Base-by-base conservation (phyloP, 2,329 filamentous ascomycete genomes). In the Botrytis fabae region DNA sequence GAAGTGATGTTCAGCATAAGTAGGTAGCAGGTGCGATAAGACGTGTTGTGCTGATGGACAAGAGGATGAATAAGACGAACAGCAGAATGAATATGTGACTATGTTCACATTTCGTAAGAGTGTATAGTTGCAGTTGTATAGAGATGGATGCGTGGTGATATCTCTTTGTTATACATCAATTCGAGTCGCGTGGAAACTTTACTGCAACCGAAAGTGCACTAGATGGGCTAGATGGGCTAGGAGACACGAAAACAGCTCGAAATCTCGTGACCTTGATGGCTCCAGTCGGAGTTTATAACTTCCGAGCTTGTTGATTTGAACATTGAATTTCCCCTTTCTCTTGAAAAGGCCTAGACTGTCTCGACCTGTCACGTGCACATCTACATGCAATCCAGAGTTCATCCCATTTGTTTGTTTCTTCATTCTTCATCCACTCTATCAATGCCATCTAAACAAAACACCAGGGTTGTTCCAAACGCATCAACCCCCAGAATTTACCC, bases 1-100 rank as follows among this genome's bases (percentile, higher is more conserved):
- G 40, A 44, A 75, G 25, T 65, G 60, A 74, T 74, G 35, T 20
- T 59, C 8, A 35, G n/a, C 54, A 54, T n/a, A 54, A 54, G 48
- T 12, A n/a, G 25, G 63, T 48, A 46, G 48, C 12, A n/a, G 25
- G 63, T 48, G 59, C 18, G 32, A 18, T 46, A 42, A 10, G 62
- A 38, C 35, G 35, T 66, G 38, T 28, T 70, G n/a, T 40, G 22
- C 7, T 40, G 35, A 68, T 40, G 46, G 28, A 22, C 3, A 28
- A 40, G 25, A n/a, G 16, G n/a, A 66, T 14, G 64, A 20, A 40
- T 12, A 28, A 28, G 46, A 28, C 6, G 51, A 54, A 54, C n/a
- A 18, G 3, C 2, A 54, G n/a, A 12, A 54, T 18, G 12, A 8
- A 65, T 38, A 65, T 16, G 44, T 38, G n/a, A 14, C 14, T 40